A percentile compares a stretch with the other conserved stretches of the same genome.
Conservation (phyloP, 2,329 filamentous ascomycete species). For the Fusarium verrucosum region DNA sequence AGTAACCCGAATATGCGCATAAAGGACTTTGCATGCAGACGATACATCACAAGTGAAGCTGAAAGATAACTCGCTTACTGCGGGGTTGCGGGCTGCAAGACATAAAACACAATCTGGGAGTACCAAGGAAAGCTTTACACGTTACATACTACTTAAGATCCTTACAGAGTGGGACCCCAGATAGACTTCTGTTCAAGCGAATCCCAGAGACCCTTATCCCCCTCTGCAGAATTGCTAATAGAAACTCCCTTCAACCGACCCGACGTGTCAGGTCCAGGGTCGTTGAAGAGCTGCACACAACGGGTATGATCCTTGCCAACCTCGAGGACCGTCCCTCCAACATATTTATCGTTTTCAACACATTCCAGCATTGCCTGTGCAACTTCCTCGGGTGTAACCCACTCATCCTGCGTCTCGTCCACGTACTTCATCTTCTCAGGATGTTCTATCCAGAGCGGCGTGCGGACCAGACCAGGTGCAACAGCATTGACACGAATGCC, state of each 20-base stretch:
- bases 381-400: slow-evolving; percentile 55
- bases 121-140: neutral
- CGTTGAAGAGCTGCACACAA: slow-evolving; percentile 49
- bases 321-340: slow-evolving; percentile 56
- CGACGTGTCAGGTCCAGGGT: slow-evolving; percentile 51
- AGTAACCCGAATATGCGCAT: neutral
- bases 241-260: slow-evolving; percentile 42
- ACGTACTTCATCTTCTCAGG: slow-evolving; percentile 55
- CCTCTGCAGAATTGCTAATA: slow-evolving; percentile 43
- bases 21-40: neutral
- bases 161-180: slow-evolving; percentile 35
- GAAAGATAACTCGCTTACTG: neutral
- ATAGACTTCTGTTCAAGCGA: slow-evolving; percentile 42
- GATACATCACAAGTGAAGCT: neutral
- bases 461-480: slow-evolving; percentile 56
- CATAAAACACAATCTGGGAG: neutral
- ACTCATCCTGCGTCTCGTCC: slow-evolving; percentile 48
- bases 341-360: slow-evolving; percentile 47
- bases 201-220: slow-evolving; percentile 41
- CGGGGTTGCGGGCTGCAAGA: neutral
- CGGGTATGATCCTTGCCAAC: slow-evolving; percentile 48
- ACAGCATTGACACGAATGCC: slow-evolving; percentile 55
- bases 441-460: slow-evolving; percentile 57
- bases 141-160: rapidly evolving
- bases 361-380: slow-evolving; percentile 56